These are phyloP conservation scores for Xylaria castorea DNA, from an alignment of 495 filamentous ascomycete species.

Conservation along the genomic window DNA sequence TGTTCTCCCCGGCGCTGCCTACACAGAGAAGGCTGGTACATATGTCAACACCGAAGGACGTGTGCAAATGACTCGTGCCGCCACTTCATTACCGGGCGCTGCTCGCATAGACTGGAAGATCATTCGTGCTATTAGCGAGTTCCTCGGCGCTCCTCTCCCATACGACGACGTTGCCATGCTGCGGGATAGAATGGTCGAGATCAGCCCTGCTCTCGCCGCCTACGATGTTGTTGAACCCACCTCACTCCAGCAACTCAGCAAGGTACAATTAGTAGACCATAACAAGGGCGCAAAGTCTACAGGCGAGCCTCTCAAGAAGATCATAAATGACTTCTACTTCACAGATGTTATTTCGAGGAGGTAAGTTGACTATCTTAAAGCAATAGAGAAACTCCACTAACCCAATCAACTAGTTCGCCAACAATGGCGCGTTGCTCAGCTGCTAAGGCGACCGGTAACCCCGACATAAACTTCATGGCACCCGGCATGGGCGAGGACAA, in stretches of 20 bases:
- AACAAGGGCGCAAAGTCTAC: constrained; percentile 82
- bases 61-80: constrained; percentile 88
- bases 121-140: constrained; percentile 87
- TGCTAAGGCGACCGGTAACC: constrained; percentile 72
- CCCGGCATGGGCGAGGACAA: constrained; percentile 66
- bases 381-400: constrained; percentile 35
- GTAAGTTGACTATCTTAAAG: constrained; percentile 54
- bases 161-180: constrained; percentile 91
- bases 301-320: constrained; percentile 73
- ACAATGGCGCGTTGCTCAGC: constrained; percentile 97
- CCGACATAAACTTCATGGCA: constrained; percentile 87
- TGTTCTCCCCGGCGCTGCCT: constrained; percentile 90
- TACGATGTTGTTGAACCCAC: constrained; percentile 91
- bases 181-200: constrained; percentile 92
- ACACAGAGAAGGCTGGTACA: constrained; percentile 96
- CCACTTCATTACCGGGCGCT: constrained; percentile 83
- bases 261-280: constrained; percentile 91
- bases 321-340: constrained; percentile 95
- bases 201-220: constrained; percentile 82
- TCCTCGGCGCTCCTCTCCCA: constrained; percentile 83
- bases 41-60: constrained; percentile 98
- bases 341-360: constrained; percentile 95
- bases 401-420: constrained; percentile 68
- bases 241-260: constrained; percentile 73
- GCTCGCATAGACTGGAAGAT: constrained; percentile 99